These are phyloP conservation scores for Claviceps fusiformis DNA, from an alignment of 2,329 filamentous ascomycete genomes.

Conservation along the genomic window DNA sequence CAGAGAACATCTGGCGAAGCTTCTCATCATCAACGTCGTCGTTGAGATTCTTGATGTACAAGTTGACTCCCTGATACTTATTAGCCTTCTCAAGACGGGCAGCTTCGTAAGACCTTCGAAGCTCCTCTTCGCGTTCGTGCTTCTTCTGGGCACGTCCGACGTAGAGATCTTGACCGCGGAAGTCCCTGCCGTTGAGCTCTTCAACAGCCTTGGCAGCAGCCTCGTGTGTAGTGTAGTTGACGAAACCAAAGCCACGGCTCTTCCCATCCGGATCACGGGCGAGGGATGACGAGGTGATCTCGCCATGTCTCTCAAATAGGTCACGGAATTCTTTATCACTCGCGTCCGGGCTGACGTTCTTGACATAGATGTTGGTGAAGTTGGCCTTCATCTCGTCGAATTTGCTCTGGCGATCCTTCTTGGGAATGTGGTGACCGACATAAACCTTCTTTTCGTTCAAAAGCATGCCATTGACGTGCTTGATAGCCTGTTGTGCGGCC, in stretches of 20 bases:
- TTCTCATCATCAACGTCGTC: slow-evolving; percentile 98
- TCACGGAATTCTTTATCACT: slow-evolving; percentile 90
- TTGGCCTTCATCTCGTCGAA: slow-evolving; percentile 99
- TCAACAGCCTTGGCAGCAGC: slow-evolving; percentile 76
- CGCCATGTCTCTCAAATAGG: slow-evolving; percentile 82
- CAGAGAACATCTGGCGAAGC: slow-evolving; percentile 81
- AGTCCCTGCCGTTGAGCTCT: slow-evolving; percentile 79
- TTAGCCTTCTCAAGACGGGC: slow-evolving; percentile 94
- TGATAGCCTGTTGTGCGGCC: slow-evolving; percentile 92
- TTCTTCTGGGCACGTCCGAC: slow-evolving; percentile 99
- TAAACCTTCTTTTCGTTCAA: slow-evolving; percentile 99
- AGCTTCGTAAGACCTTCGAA: slow-evolving; percentile 97
- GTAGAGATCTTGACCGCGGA: slow-evolving; percentile 90
- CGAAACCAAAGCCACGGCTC: slow-evolving; percentile 90
- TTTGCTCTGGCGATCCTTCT: slow-evolving; percentile 99
- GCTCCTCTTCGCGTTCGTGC: slow-evolving; percentile 98
- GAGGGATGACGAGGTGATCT: slow-evolving; percentile 90
- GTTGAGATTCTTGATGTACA: slow-evolving; percentile 98
- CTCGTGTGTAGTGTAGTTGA: slow-evolving; percentile 91
- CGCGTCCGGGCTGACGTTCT: slow-evolving; percentile 80
- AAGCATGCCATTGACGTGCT: slow-evolving; percentile 99
- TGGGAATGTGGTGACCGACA: slow-evolving; percentile 97
- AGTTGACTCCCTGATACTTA: slow-evolving; percentile 98
- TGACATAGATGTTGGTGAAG: slow-evolving; percentile 99
- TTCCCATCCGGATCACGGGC: slow-evolving; percentile 82